These are phyloP conservation scores for Globisporangium solare DNA, from an alignment of 352 stramenopile species.

Conservation along the genomic window DNA sequence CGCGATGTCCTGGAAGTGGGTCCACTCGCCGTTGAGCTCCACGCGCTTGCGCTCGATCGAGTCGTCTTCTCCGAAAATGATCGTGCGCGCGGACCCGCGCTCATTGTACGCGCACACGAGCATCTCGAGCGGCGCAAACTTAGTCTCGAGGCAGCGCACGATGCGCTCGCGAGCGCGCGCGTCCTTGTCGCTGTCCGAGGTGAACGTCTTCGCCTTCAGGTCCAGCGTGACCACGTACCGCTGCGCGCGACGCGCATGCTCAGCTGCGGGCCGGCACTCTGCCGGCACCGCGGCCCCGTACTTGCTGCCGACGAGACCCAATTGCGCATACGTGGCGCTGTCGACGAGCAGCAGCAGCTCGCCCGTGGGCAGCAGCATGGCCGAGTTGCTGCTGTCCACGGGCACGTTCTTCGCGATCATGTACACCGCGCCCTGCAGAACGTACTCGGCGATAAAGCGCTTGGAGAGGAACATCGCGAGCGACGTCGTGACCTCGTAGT, in stretches of 20 bases:
- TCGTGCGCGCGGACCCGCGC: conserved; percentile 48
- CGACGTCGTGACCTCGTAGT: conserved; percentile 61
- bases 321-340: conserved; percentile 55
- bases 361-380: conserved; percentile 56
- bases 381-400: conserved; percentile 54
- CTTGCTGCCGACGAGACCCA: conserved; percentile 65
- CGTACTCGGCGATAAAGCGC: conserved; percentile 58
- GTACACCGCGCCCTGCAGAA: conserved; percentile 41
- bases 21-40: conserved; percentile 48
- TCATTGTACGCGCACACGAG: conserved; percentile 71
- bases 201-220: conserved; percentile 43
- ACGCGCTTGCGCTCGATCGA: conserved; percentile 51
- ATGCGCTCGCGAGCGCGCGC: conserved; percentile 32
- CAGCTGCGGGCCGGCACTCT: conserved; percentile 13
- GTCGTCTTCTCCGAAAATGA: conserved; percentile 71
- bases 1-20: conserved; percentile 39
- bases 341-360: conserved; percentile 72
- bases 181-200: conserved; percentile 11
- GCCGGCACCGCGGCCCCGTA: conserved; percentile 35
- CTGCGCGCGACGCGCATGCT: conserved; percentile 25
- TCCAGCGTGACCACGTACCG: conserved; percentile 62
- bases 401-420: conserved; percentile 79
- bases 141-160: conserved; percentile 33
- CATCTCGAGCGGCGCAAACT: conserved; percentile 61
- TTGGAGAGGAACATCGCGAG: conserved; percentile 52